These are phyloP conservation scores for Candida ponderosae DNA, from an alignment of 805 yeast genomes.

Conservation along the genomic window DNA sequence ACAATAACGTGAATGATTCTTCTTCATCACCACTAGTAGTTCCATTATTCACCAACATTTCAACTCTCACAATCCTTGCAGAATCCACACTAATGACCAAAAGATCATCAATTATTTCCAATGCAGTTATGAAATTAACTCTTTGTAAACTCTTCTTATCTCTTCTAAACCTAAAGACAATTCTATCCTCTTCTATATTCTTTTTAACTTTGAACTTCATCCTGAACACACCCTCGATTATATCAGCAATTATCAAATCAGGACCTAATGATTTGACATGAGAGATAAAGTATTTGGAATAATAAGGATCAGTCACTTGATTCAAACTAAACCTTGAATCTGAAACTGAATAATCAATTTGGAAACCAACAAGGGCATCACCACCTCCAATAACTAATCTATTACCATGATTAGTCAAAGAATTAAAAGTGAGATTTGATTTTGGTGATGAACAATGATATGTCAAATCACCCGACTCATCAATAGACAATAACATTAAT, in stretches of 20 bases:
- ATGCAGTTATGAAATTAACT: constrained; percentile 8
- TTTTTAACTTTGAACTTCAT: constrained; percentile 8
- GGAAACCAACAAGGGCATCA: constrained; percentile 19
- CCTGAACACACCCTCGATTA: constrained; percentile 6
- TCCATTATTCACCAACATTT: not conserved
- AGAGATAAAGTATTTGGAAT: constrained; percentile 7
- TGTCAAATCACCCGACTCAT: constrained; percentile 25
- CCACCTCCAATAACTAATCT: constrained; percentile 25
- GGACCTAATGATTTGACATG: constrained; percentile 12
- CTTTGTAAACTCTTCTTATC: not conserved
- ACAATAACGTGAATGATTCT: constrained; percentile 2
- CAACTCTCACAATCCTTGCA: not conserved
- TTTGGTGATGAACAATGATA: constrained; percentile 12
- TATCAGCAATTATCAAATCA: constrained; percentile 14
- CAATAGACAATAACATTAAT: constrained; percentile 25
- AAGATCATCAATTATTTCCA: constrained; percentile 7
- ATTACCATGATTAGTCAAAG: constrained; percentile 20
- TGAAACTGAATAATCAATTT: constrained; percentile 25
- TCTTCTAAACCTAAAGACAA: constrained; percentile 6
- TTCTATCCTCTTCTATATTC: constrained; percentile 4
- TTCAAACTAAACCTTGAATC: constrained; percentile 24
- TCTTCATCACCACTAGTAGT: not conserved
- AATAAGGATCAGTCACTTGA: constrained; percentile 15
- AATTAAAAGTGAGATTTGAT: constrained; percentile 15
- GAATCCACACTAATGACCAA: constrained; percentile 10